Conservation (phyloP, 768 basidiomycete species). For the Trametes coccinea region DNA sequence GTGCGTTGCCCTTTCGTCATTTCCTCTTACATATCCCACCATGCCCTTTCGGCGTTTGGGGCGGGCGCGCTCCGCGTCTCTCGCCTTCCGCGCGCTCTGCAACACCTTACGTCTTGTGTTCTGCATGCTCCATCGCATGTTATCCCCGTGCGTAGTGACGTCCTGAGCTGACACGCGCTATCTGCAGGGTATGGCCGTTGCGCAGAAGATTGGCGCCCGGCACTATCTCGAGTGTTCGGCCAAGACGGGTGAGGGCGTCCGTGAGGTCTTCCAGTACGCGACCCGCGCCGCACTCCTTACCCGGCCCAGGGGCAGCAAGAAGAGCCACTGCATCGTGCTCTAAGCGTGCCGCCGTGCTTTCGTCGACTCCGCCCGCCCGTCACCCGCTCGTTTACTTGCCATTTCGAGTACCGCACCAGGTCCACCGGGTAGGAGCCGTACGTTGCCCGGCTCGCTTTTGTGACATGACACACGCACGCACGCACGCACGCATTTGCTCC, state of each 20-base stretch:
- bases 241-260: conserved; percentile 93
- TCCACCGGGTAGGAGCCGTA: background rate
- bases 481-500: background rate
- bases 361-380: background rate
- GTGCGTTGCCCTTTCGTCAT: conserved; percentile 41
- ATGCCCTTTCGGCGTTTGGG: conserved; percentile 9
- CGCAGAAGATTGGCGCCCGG: conserved; percentile 95
- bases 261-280: conserved; percentile 98
- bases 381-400: background rate
- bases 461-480: background rate
- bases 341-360: conserved; percentile 29
- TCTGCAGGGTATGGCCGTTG: conserved; percentile 85
- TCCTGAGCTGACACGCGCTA: background rate
- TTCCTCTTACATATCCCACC: background rate
- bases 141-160: background rate
- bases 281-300: conserved; percentile 87
- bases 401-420: conserved; percentile 10
- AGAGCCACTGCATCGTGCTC: conserved; percentile 45
- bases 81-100: background rate
- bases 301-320: conserved; percentile 48
- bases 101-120: background rate
- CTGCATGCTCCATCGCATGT: background rate
- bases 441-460: background rate
- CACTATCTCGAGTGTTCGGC: conserved; percentile 98
- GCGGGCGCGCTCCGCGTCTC: background rate